A percentile compares a stretch with the other conserved stretches of the same genome.
phyloP scores from a whole-genome alignment of 345 rosid species.

The Diplotaxis tenuifolia region DNA sequence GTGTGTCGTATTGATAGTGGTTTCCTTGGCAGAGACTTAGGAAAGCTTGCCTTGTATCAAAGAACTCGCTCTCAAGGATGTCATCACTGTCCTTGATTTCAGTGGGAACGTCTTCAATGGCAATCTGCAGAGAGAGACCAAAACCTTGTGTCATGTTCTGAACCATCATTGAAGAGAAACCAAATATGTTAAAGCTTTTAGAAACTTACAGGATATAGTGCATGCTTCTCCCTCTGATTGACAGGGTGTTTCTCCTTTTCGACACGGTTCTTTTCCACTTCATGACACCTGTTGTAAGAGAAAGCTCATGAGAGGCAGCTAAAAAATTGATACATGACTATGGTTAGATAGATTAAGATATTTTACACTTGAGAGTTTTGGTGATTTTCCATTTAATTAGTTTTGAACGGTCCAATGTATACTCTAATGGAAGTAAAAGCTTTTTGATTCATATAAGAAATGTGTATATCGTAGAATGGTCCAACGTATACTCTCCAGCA shows the following conservation, averaged over 20 bases:
- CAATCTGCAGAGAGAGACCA: constrained; percentile 50
- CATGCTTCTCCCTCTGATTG: constrained; percentile 76
- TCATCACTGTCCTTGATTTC: constrained; percentile 91
- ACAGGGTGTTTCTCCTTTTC: constrained; percentile 89
- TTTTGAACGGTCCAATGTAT: not conserved
- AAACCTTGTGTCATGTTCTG: constrained; percentile 26
- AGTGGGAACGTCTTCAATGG: constrained; percentile 59
- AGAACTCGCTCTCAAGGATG: constrained; percentile 96
- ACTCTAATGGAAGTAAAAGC: not conserved
- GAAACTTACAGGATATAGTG: constrained; percentile 66
- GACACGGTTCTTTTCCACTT: constrained; percentile 71
- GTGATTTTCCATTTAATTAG: not conserved
- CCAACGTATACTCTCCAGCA: constrained; percentile 1
- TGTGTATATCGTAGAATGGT: constrained; percentile 14
- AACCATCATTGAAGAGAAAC: constrained; percentile 7
- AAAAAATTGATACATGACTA: not conserved
- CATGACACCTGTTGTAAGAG: constrained; percentile 69
- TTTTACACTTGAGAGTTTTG: not conserved
- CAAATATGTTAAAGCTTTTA: not conserved
- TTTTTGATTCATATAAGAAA: not conserved
- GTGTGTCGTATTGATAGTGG: not conserved
- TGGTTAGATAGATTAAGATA: not conserved
- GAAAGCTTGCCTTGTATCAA: constrained; percentile 98
- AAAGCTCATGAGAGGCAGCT: constrained; percentile 26
- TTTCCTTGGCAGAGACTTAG: constrained; percentile 98